phyloP scores from a whole-genome alignment of 345 rosid species.

The Hibiscus trionum region DNA sequence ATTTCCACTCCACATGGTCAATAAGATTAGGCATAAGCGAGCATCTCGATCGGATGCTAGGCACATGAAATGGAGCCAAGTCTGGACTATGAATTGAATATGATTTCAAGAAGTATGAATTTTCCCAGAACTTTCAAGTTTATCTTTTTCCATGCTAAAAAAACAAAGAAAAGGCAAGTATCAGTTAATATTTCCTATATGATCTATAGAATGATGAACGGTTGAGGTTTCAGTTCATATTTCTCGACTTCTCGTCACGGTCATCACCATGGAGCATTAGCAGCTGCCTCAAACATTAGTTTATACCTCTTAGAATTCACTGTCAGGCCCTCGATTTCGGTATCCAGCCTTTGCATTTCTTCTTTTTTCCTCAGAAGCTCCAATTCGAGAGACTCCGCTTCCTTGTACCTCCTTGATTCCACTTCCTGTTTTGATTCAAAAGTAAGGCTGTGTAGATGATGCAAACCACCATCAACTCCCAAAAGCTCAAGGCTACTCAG shows the following conservation, averaged over 20 bases:
- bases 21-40: too few relatives aligned
- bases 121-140: background rate
- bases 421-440: background rate
- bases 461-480: constrained; percentile 31
- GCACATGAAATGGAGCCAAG: too few relatives aligned
- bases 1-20: too few relatives aligned
- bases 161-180: background rate
- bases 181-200: background rate
- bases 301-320: constrained; percentile 4
- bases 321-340: constrained; percentile 13
- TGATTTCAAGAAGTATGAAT: background rate
- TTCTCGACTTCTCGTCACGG: background rate
- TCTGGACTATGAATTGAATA: too few relatives aligned
- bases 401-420: constrained; percentile 13
- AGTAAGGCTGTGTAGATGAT: constrained; percentile 18
- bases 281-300: constrained; percentile 20
- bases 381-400: constrained; percentile 18
- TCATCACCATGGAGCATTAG: constrained; percentile 24
- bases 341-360: constrained; percentile 13
- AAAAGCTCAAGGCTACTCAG: constrained; percentile 18
- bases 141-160: background rate
- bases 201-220: background rate
- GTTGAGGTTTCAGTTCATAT: background rate
- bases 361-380: constrained; percentile 16
- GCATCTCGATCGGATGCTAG: too few relatives aligned